Evolutionary conservation across 495 filamentous ascomycete genomes (phyloP), one percentile per base, ranked within the genome.

Genomic region (Podospora sp.): DNA sequence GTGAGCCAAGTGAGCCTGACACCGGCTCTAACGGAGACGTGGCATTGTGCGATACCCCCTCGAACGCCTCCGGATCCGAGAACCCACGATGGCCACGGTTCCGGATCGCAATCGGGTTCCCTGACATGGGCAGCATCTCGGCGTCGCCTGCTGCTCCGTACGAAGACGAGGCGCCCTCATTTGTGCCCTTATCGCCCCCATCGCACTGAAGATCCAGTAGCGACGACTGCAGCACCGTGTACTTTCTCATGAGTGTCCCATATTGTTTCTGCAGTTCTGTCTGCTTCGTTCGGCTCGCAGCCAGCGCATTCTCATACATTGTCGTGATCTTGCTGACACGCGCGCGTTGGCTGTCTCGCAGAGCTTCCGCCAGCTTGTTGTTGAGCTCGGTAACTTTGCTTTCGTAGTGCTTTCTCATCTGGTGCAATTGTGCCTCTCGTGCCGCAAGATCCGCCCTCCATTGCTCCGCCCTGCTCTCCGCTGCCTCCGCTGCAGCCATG

Each of bases 391-490:
- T 65, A 24, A 87, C 81, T 50, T 82, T 78, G 9, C 73, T 73
- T 50, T 85, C 76, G 68, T 84, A 84, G 0, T 69, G 74, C 24
- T 75, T 69, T 7, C 79, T 80, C n/a, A 73, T 69, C 58, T 80
- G 77, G 50, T 82, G 77, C 25, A 82, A 73, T 56, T 90, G 84
- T 20, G 75, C 75, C 36, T 92, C 84, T 22, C 77, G 75, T 53
- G 85, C 80, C 40, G 78, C 79, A 22, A 90, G 71, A 66, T 84
- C 79, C 72, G 82, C 69, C 16, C 82, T 79, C 40, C 86, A 75
- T 60, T 80, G 77, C 64, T 88, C 79, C 8, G 85, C 80, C 50
- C 85, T 82, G 56, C 75, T 80, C 49, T 84, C 74, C 20, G 85
- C 79, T 24, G 79, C 77, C 24, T 86, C 85, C 5, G 84, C 82